Evolutionary conservation across 2,329 filamentous ascomycete genomes (phyloP), one percentile per base, ranked within the genome.

Genomic region (Phaeosphaeriaceae sp.): DNA sequence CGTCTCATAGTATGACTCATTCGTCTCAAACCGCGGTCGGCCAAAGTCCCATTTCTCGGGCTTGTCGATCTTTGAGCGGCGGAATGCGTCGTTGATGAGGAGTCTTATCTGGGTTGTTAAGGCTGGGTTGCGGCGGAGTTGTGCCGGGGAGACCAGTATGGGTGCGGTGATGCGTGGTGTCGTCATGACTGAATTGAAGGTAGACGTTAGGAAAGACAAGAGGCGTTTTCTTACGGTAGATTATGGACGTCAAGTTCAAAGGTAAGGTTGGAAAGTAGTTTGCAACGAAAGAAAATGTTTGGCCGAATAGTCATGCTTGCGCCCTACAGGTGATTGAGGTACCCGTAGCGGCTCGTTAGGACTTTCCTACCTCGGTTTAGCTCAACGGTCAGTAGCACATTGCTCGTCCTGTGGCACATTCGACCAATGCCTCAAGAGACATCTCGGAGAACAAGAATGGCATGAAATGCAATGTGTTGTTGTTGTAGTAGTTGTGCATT

Each of bases 1-100:
- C 63, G 68, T 63, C 6, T 50, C 52, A 5, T 66, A 58, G 3
- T 69, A 61, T 15, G 49, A 42, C 10, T 69, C 61, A 24, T 56
- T 32, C 2, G 51, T 54, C 0, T 55, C 23, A 10, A 74, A 72
- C 0, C 71, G 65, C 9, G 50, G 53, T 8, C 42, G 1, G n/a
- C 35, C 11, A 43, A 28, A 2, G 32, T 48, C 15, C 70, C 70
- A 74, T 60, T 65, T 69, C 2, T 47, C 40, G 0, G 64, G 54
- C 9, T 65, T 55, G 1, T 8, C 9, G 1, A 28, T 26, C 15
- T 69, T 58, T 1, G 66, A 60, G 8, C 69, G 67, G 6, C 24
- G 22, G 46, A 74, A 73, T 1, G 69, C 69, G 15, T 61, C 55
- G 48, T 73, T 73, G 23, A 58, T 54, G 5, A 74, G 64, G 11